Evolutionary conservation across 805 yeast species (phyloP), one percentile per base, ranked within the genome.

Genomic region (Peterozyma toletana): DNA sequence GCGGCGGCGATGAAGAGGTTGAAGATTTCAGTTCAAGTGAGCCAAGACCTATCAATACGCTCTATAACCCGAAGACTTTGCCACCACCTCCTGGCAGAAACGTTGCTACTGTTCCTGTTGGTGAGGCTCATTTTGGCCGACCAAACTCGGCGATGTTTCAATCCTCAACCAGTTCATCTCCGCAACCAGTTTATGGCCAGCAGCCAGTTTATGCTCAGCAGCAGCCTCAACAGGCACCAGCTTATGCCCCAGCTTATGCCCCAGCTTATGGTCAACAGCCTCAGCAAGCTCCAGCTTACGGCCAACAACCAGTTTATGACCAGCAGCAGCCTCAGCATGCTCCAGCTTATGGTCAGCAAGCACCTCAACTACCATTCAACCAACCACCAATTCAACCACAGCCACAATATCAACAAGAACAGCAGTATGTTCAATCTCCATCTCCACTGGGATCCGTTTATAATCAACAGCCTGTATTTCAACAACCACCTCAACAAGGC

Each of bases 31-130:
- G 13, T 11, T 51, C 52, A 15, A 27, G 34, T 18, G 50, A 46
- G 15, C 44, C 54, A 2, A 46, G 50, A 33, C 60, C 62, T 3
- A 21, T 57, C 40, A 33, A 31, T 11, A 17, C 52, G 9, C 38
- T 58, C 36, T 44, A 44, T 14, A 61, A 64, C 38, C 63, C 72
- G 10, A 58, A 53, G 27, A 33, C 65, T 2, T 61, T 67, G 45
- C 70, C 75, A 1, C 50, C 64, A 9, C 72, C 73, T 1, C 77
- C 78, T 0, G 55, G 46, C 29, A 51, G 75, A 39, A 59, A 44
- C 16, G 70, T 60, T 9, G 52, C 56, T 11, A 33, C 48, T 2
- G 11, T 17, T 17, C 44, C 48, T 17, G 43, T 29, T 2, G 48
- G 43, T 10, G 33, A 37, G 16, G 13, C 39, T 15, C 40, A 38